phyloP scores from a whole-genome alignment of 2,329 filamentous ascomycete genomes.

The Fusarium nanum region DNA sequence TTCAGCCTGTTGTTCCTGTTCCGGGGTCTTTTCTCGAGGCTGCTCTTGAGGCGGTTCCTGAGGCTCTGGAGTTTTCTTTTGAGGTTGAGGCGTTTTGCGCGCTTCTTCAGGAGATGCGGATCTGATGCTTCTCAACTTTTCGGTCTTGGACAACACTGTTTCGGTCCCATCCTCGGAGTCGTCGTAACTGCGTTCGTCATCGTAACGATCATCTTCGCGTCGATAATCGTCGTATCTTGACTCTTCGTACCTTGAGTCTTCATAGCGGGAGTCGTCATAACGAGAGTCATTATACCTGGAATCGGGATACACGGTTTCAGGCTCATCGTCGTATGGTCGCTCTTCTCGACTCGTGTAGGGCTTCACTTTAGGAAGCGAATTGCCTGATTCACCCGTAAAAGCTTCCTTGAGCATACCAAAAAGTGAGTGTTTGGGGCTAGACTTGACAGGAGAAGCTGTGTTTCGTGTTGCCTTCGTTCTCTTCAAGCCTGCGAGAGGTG shows the following conservation, averaged over 20 bases:
- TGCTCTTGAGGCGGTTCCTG: slow-evolving; percentile 1
- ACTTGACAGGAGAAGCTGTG: slow-evolving; percentile 61
- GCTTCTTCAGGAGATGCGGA: slow-evolving; percentile 39
- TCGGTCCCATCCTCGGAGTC: slow-evolving; percentile 46
- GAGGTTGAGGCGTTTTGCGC: slow-evolving; percentile 27
- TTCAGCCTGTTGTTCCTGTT: slow-evolving; percentile 7
- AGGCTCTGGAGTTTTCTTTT: not conserved
- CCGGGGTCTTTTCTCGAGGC: not conserved
- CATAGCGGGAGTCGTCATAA: slow-evolving; percentile 32
- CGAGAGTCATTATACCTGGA: slow-evolving; percentile 37
- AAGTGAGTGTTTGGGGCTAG: slow-evolving; percentile 61
- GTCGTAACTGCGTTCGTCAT: slow-evolving; percentile 38
- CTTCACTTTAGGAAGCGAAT: slow-evolving; percentile 58
- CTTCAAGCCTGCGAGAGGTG: slow-evolving; percentile 57
- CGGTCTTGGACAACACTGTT: slow-evolving; percentile 38
- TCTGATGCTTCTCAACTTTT: slow-evolving; percentile 29
- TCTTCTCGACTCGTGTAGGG: slow-evolving; percentile 63
- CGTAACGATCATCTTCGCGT: slow-evolving; percentile 35
- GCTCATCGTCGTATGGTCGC: slow-evolving; percentile 48
- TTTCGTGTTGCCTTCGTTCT: slow-evolving; percentile 67
- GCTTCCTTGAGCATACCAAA: slow-evolving; percentile 70
- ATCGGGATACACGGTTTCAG: slow-evolving; percentile 42
- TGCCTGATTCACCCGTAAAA: slow-evolving; percentile 70
- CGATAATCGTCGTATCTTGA: slow-evolving; percentile 31
- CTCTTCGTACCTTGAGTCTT: slow-evolving; percentile 36